Evolutionary conservation across 2,329 filamentous ascomycete genomes (phyloP).

Genomic region (Pyrenophora graminea): DNA sequence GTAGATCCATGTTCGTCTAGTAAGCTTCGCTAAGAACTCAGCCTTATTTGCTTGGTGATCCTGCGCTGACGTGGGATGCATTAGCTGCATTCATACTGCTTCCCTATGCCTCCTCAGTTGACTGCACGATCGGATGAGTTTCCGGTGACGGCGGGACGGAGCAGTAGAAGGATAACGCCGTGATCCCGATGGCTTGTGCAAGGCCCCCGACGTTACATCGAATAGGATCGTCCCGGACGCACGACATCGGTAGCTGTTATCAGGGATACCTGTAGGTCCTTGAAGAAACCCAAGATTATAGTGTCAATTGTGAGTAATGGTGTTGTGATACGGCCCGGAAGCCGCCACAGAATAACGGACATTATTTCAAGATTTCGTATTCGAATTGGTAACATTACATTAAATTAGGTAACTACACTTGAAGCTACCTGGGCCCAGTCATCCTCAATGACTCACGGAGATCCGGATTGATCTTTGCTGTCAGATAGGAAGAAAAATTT

Average conservation of each 20-base stretch:
- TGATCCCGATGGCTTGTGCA: background rate
- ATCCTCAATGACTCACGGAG: slow-evolving; percentile 19
- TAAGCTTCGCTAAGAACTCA: slow-evolving; percentile 3
- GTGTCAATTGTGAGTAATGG: no score
- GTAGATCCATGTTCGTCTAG: background rate
- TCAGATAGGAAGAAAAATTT: slow-evolving; percentile 31
- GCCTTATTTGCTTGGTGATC: slow-evolving; percentile 3
- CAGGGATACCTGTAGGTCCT: no score
- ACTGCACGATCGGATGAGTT: background rate
- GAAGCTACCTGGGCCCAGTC: background rate
- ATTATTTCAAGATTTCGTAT: background rate
- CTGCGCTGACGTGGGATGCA: background rate
- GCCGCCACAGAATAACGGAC: no score
- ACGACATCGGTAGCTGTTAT: no score
- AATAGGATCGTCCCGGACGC: no score
- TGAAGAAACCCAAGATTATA: no score
- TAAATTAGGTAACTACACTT: background rate
- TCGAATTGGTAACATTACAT: slow-evolving; percentile 1
- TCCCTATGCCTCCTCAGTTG: background rate
- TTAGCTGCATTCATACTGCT: background rate
- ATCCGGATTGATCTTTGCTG: slow-evolving; percentile 32
- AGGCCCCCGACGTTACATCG: no score
- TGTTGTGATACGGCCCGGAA: no score
- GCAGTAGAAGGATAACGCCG: background rate
- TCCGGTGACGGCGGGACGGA: background rate